Evolutionary conservation across 2,329 filamentous ascomycete genomes (phyloP).

Genomic region (Arthrinium phaeospermum): DNA sequence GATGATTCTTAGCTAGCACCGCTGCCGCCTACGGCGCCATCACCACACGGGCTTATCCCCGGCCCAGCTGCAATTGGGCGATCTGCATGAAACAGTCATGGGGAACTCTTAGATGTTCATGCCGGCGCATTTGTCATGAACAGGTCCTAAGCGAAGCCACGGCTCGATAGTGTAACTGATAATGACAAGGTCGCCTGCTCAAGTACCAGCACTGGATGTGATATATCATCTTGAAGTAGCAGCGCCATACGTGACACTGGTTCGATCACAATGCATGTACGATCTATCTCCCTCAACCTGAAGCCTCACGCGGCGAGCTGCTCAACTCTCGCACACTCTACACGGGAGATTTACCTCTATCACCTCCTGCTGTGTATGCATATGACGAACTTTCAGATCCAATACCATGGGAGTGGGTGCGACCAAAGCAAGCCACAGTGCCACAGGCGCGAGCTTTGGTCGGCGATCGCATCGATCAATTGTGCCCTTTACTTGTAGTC

Average conservation of each 20-base stretch:
- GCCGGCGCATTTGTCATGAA: slow-evolving; percentile 16
- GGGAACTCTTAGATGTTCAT: slow-evolving; percentile 15
- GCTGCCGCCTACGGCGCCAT: slow-evolving; percentile 9
- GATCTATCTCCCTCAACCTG: background rate
- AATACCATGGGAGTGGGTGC: slow-evolving; percentile 11
- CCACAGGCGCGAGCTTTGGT: background rate
- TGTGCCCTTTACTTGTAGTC: background rate
- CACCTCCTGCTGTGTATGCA: background rate
- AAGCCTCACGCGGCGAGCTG: slow-evolving; percentile 5
- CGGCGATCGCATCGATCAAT: slow-evolving; percentile 5
- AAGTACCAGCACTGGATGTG: background rate
- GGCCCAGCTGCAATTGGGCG: slow-evolving; percentile 4
- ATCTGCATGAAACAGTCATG: slow-evolving; percentile 11
- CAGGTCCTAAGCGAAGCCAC: slow-evolving; percentile 3
- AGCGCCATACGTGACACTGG: slow-evolving; percentile 7
- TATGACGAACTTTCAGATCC: slow-evolving; percentile 2
- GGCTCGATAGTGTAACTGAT: background rate
- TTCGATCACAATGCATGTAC: slow-evolving; percentile 4
- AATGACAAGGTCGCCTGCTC: slow-evolving; percentile 13
- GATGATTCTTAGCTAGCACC: background rate
- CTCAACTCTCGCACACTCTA: background rate
- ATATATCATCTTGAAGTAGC: background rate
- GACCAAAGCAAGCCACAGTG: slow-evolving; percentile 1
- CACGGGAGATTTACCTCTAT: background rate
- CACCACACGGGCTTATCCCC: background rate